These are phyloP conservation scores for Boletellus sp. DNA, from an alignment of 768 basidiomycete genomes.

Conservation along the genomic window DNA sequence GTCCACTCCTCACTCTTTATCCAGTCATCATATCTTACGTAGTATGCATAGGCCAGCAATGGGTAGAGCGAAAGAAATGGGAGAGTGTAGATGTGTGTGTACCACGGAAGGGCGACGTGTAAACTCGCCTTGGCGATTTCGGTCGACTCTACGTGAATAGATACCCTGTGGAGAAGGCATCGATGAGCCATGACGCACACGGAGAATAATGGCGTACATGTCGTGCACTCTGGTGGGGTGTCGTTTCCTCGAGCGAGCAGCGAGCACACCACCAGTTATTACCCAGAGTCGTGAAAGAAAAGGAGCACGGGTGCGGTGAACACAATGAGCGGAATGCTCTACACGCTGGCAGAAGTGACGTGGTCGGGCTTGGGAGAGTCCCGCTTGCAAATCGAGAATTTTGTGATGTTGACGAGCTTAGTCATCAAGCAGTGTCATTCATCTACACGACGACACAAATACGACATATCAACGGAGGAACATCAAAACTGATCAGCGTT, in stretches of 20 bases:
- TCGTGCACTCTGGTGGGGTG: conserved; percentile 5
- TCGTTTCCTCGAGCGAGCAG: not conserved
- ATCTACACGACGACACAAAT: too few species aligned
- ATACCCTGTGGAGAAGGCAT: conserved; percentile 27
- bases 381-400: not conserved
- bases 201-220: conserved; percentile 13
- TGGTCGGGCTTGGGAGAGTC: not conserved
- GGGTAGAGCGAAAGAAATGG: conserved; percentile 84
- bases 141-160: conserved; percentile 54
- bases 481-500: not conserved
- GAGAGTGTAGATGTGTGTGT: conserved; percentile 66
- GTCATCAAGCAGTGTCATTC: conserved; percentile 9
- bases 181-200: not conserved
- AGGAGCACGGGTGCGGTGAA: not conserved
- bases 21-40: conserved; percentile 86
- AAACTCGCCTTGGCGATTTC: conserved; percentile 69
- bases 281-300: not conserved
- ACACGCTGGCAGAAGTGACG: not conserved
- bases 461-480: not conserved
- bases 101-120: conserved; percentile 64
- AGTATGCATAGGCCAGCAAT: conserved; percentile 86
- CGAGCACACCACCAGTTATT: conserved; percentile 2
- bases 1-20: conserved; percentile 96
- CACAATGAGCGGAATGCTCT: not conserved
- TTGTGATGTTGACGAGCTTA: conserved; percentile 9